Conservation (phyloP, 345 rosid species). For the Citrus sp. region DNA sequence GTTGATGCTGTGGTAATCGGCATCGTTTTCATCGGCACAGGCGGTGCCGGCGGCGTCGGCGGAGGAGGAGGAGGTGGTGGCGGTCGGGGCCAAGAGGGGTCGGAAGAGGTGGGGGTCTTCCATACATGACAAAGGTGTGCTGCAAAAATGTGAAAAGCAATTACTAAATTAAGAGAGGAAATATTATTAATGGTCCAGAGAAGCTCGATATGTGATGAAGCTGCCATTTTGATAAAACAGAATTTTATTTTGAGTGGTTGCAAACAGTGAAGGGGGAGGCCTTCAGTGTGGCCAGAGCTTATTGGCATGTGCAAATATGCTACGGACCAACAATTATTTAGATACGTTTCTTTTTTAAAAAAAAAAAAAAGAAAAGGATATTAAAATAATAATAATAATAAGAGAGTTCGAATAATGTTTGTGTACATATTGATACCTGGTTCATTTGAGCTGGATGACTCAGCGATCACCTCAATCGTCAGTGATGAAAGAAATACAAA, state of each 20-base stretch:
- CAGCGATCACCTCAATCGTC: no score
- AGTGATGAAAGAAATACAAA: no score
- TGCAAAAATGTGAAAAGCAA: no score
- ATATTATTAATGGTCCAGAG: not conserved
- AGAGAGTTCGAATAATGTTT: no score
- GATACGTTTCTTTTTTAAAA: not conserved
- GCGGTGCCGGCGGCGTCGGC: not conserved
- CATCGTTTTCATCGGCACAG: not conserved
- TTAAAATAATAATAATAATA: not conserved
- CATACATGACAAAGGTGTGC: slow-evolving; percentile 5
- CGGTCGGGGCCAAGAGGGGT: slow-evolving; percentile 26
- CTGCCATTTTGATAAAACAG: not conserved
- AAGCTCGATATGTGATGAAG: not conserved
- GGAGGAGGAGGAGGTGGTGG: not conserved
- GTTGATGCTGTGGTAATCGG: not conserved
- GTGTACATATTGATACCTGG: no score
- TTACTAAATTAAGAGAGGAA: not conserved
- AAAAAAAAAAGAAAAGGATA: not conserved
- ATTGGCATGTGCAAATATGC: not conserved
- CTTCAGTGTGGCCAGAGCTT: not conserved
- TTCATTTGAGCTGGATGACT: no score
- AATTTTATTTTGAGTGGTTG: not conserved
- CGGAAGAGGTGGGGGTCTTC: slow-evolving; percentile 29
- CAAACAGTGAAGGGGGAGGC: not conserved
- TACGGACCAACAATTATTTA: not conserved